Base-by-base conservation (phyloP, 768 basidiomycete species). In the Chalciporus piperatus region DNA sequence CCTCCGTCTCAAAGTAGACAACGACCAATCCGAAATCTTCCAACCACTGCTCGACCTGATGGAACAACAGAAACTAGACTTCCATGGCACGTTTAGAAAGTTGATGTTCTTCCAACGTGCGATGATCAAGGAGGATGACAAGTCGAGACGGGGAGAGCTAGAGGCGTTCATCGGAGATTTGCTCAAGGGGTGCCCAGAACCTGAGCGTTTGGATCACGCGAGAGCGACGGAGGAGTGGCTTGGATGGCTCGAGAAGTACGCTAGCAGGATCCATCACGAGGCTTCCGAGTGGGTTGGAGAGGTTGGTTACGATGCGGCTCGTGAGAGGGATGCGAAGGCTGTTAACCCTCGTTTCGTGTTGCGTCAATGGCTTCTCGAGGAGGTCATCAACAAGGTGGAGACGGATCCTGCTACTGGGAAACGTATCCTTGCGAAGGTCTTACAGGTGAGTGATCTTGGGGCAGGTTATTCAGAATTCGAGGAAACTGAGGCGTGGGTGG, bases 301-400 rank as follows among this genome's bases (percentile, higher is more conserved):
- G 16, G 50, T 38, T 22, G 74, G 77, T 38, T 62, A 74, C 32
- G 79, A 82, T 43, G 70, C 55, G 1, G 77, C 76, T 54, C 71
- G 85, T 46, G 69, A 74, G 51, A 68, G 62, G 13, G 82, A 75
- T 32, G 79, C 81, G 72, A 77, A 74, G 54, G 66, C 56, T 20
- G 82, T 76, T 25, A 99, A 99, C 65, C 97, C 97, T 16, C 76
- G 94, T 32, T 98, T 99, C 69, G 84, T 96, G 30, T 70, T 98
- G 52, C 76, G 97, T 53, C 97, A 98, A 70, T 98, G 97, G 97
- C 73, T 98, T 9, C 75, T 99, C 30, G 94, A 98, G 66, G 95
- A 98, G 63, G 86, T 91, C 20, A 98, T 98, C 63, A 69, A 71
- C 55, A 79, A 79, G 56, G 80, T 92, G 2, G 89, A 93, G 63